Evolutionary conservation across 1,284 basidiomycete species (phyloP).

Genomic region (Schizophyllum commune): DNA sequence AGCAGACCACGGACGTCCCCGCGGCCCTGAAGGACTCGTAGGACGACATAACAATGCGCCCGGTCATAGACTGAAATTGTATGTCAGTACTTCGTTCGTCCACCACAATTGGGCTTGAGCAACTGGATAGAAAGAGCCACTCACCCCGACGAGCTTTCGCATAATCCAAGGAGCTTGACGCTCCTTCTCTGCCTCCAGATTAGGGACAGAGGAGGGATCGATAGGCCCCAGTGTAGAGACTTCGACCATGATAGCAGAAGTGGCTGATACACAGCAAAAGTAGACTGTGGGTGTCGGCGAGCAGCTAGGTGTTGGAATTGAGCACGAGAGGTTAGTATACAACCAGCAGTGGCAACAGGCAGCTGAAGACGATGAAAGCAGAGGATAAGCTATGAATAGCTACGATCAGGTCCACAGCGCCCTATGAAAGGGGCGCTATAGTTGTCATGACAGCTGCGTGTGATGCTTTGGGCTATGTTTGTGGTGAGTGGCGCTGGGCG

Average conservation of each 20-base stretch:
- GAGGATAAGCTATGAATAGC: no score
- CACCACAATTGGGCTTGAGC: slow-evolving; percentile 33
- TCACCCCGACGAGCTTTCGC: slow-evolving; percentile 53
- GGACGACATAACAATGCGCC: slow-evolving; percentile 57
- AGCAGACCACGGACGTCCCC: slow-evolving; percentile 51
- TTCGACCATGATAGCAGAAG: slow-evolving; percentile 16
- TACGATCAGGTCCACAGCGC: not conserved
- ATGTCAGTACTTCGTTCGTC: slow-evolving; percentile 1
- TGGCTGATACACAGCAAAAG: not conserved
- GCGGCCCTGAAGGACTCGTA: slow-evolving; percentile 55
- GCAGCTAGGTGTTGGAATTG: not conserved
- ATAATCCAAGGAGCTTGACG: slow-evolving; percentile 56
- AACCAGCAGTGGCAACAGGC: not conserved
- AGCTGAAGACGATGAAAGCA: not conserved
- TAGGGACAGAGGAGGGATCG: slow-evolving; percentile 39
- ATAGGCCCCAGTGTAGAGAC: slow-evolving; percentile 44
- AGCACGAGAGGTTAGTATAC: not conserved
- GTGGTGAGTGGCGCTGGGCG: no score
- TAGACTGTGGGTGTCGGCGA: not conserved
- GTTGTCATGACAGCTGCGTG: not conserved
- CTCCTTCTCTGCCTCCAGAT: slow-evolving; percentile 27
- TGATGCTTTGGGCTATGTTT: not conserved
- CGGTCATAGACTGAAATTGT: slow-evolving; percentile 47
- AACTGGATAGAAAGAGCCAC: slow-evolving; percentile 16
- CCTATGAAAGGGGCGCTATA: not conserved